These are phyloP conservation scores for Quercus suber DNA, from an alignment of 306 rosid species.

Conservation along the genomic window DNA sequence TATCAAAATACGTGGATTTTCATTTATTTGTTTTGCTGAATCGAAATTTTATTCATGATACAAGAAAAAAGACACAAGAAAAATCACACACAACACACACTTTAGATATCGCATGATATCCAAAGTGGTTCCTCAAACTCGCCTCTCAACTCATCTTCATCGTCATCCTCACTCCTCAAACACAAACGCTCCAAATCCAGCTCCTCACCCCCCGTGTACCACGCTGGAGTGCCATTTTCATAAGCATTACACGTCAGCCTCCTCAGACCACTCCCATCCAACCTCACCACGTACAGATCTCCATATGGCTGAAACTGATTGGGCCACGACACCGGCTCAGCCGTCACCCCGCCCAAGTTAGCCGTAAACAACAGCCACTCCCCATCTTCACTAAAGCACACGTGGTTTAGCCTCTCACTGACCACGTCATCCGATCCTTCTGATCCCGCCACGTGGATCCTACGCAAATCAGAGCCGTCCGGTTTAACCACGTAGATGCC, in stretches of 20 bases:
- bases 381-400: conserved; percentile 69
- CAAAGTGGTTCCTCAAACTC: conserved; percentile 68
- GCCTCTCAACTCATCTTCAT: conserved; percentile 55
- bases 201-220: conserved; percentile 34
- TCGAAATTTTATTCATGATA: not conserved
- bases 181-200: conserved; percentile 23
- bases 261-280: conserved; percentile 77
- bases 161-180: conserved; percentile 23
- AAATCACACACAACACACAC: not conserved
- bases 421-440: conserved; percentile 34
- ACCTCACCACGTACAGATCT: conserved; percentile 51
- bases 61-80: not conserved
- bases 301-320: conserved; percentile 95
- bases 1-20: too few relatives aligned
- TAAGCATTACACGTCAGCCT: conserved; percentile 77
- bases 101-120: conserved; percentile 40
- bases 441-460: conserved; percentile 51
- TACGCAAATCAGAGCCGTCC: conserved; percentile 61
- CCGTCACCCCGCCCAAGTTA: conserved; percentile 67
- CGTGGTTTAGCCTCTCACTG: conserved; percentile 80
- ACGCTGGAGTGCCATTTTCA: conserved; percentile 81
- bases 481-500: conserved; percentile 66
- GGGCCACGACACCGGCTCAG: conserved; percentile 72
- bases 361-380: conserved; percentile 74
- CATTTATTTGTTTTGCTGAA: not conserved